phyloP scores from a whole-genome alignment of 352 stramenopile species.

The Phytophthora citrophthora region DNA sequence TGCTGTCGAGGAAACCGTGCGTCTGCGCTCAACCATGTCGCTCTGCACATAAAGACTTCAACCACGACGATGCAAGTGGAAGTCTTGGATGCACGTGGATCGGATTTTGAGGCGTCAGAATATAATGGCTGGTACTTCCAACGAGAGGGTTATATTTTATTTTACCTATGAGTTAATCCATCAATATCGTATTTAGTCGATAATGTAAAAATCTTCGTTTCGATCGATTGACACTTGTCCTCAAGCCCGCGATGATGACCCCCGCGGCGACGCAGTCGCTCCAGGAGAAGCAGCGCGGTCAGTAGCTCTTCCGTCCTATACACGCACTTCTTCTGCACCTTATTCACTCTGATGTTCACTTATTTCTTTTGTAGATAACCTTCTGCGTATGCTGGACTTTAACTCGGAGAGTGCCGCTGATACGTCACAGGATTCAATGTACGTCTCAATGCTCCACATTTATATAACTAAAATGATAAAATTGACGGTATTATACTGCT shows the following conservation, averaged over 20 bases:
- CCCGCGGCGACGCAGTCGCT: constrained; percentile 54
- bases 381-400: constrained; percentile 88
- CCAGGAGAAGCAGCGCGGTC: constrained; percentile 87
- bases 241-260: constrained; percentile 41
- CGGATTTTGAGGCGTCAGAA: constrained; percentile 12
- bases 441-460: constrained; percentile 16
- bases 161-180: too few species aligned
- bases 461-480: not conserved
- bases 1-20: constrained; percentile 75
- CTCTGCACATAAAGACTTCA: constrained; percentile 48
- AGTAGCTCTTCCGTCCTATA: not conserved
- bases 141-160: too few species aligned
- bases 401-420: constrained; percentile 67
- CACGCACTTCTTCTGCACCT: not conserved
- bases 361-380: constrained; percentile 50
- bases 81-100: not conserved
- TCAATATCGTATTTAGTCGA: constrained; percentile 13
- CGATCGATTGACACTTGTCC: constrained; percentile 10
- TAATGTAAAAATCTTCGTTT: constrained; percentile 23
- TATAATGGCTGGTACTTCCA: constrained; percentile 4
- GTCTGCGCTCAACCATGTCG: constrained; percentile 77
- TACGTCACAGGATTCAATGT: constrained; percentile 41
- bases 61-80: too few species aligned
- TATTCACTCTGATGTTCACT: not conserved
- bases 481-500: not conserved